phyloP scores from a whole-genome alignment of 2,329 filamentous ascomycete species.

The Penicillium sp. region DNA sequence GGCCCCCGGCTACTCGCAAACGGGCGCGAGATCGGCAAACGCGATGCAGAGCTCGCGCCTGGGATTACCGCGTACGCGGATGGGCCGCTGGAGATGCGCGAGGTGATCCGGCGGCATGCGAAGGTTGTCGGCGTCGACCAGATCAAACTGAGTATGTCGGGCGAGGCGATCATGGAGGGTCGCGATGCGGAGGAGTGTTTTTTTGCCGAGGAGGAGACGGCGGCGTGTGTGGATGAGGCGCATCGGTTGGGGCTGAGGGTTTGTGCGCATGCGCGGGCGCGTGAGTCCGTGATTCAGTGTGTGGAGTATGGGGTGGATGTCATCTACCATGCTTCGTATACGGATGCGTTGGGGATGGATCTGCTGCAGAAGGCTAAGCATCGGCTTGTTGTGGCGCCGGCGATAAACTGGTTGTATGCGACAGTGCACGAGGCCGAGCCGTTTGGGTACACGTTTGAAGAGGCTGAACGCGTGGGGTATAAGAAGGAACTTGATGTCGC shows the following conservation, averaged over 20 bases:
- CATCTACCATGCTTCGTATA: slow-evolving; percentile 55
- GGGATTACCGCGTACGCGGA: slow-evolving; percentile 29
- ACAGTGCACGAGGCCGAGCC: slow-evolving; percentile 45
- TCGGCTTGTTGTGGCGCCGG: slow-evolving; percentile 49
- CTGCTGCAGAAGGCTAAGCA: slow-evolving; percentile 44
- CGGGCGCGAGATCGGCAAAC: slow-evolving; percentile 9
- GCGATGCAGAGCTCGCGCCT: slow-evolving; percentile 9
- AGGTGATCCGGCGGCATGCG: slow-evolving; percentile 42
- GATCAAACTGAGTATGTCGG: slow-evolving; percentile 45
- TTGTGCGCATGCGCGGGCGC: slow-evolving; percentile 52
- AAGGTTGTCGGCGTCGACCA: slow-evolving; percentile 47
- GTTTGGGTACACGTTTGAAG: slow-evolving; percentile 50
- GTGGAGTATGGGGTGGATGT: slow-evolving; percentile 52
- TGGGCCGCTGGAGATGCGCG: slow-evolving; percentile 46
- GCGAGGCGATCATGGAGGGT: slow-evolving; percentile 30
- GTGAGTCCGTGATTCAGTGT: slow-evolving; percentile 52
- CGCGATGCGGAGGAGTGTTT: slow-evolving; percentile 47
- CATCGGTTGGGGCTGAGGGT: slow-evolving; percentile 41
- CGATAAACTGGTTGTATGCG: slow-evolving; percentile 50
- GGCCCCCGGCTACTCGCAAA: slow-evolving; percentile 18
- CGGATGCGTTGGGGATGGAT: slow-evolving; percentile 40
- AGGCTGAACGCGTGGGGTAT: slow-evolving; percentile 53
- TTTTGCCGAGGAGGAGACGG: slow-evolving; percentile 53
- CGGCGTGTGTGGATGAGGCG: slow-evolving; percentile 54
- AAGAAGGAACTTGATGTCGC: slow-evolving; percentile 49